Evolutionary conservation across 1,284 basidiomycete species (phyloP), one percentile per base, ranked within the genome.

Genomic region (Microbotryum intermedium): DNA sequence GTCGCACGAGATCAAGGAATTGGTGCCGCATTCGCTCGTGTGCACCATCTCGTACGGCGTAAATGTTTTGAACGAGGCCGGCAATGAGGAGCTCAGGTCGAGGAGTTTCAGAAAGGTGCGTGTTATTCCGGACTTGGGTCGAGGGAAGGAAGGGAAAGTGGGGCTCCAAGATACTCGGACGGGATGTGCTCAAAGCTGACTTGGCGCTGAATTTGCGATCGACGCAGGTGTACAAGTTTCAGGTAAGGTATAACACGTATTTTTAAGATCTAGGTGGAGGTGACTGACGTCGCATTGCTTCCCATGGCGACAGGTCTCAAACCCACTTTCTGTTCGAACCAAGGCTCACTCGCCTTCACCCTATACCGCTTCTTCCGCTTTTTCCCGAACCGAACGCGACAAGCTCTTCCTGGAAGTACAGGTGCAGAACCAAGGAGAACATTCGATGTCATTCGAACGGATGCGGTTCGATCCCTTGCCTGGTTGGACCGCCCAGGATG

Each of bases 351-450:
- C 67, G 5, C 66, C 70, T 1, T 47, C 64, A 18, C 42, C 63
- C n/a, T 53, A 61, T 5, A 47, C 54, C 6, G 59, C 69, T 5
- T 39, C 63, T 9, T 50, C 63, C 21, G 66, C 63, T 34, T 57
- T 68, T n/a, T 65, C 69, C 2, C n/a, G 43, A 0, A 10, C 20
- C 4, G 60, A 68, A 16, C 57, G 70, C 10, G 30, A 62, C 26
- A 64, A 58, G 21, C 59, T 73, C n/a, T 68, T 69, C 30, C 62
- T 74, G 49, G 73, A 74, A 48, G 72, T 73, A 4, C 73, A 73
- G 48, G 66, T 74, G 3, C 69, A 71, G 39, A 74, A 74, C 53
- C 66, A 69, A 7, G 65, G 60, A 46, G 59, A 65, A 4, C 49
- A 46, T 1, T 28, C 61, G 3, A 55, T 73, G 29, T 62, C 59